Conservation (phyloP, 106 monocot species). For the Amphibolis antarctica region DNA sequence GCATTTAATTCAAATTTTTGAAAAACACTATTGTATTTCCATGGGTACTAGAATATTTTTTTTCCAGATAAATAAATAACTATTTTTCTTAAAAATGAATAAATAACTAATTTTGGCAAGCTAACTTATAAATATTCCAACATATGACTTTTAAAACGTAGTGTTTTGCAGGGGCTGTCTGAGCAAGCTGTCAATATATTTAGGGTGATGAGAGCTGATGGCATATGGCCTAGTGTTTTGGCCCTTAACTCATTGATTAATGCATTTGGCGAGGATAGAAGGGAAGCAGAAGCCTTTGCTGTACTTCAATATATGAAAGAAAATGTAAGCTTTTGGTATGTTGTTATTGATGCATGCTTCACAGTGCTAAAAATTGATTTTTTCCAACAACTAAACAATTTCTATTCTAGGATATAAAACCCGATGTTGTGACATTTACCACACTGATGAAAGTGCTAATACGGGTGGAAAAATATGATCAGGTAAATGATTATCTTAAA, state of each 20-base stretch:
- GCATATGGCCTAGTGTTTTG: constrained; percentile 60
- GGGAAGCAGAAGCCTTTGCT: constrained; percentile 79
- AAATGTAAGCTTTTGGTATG: constrained; percentile 40
- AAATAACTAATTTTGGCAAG: not conserved
- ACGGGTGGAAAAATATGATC: constrained; percentile 88
- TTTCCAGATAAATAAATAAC: no score
- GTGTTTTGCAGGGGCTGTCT: constrained; percentile 61
- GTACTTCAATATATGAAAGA: constrained; percentile 91
- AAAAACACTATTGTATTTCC: no score
- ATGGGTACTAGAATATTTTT: no score
- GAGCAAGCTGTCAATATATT: constrained; percentile 86
- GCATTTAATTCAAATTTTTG: no score
- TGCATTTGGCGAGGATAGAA: constrained; percentile 94
- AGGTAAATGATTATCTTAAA: constrained; percentile 34
- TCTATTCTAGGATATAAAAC: constrained; percentile 52
- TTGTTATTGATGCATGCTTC: not conserved
- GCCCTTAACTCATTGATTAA: constrained; percentile 95
- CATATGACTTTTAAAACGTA: no score
- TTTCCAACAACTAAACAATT: constrained; percentile 5
- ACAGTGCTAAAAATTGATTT: not conserved
- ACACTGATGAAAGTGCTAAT: constrained; percentile 96
- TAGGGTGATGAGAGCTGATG: constrained; percentile 92
- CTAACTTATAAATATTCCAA: not conserved
- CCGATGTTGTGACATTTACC: constrained; percentile 97
- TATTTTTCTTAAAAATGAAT: no score